Evolutionary conservation across 495 filamentous ascomycete species (phyloP), one percentile per base, ranked within the genome.

Genomic region (Penicillium odoratum): DNA sequence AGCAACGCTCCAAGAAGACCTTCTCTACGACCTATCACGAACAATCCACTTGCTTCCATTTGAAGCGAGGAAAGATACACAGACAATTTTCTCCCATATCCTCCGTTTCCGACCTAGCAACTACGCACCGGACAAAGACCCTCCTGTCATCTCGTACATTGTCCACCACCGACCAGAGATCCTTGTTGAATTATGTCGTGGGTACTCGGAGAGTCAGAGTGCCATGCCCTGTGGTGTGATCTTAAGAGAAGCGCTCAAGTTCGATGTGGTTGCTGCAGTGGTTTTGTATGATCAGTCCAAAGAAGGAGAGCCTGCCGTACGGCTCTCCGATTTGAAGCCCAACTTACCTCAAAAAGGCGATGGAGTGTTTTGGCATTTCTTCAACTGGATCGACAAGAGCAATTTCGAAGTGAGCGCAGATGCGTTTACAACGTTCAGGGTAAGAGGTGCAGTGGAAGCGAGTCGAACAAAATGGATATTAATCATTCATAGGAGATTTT

Each of bases 351-450:
- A 91, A 60, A 85, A 77, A 10, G 92, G 92, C 16, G 78, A 83
- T 13, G 93, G 93, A 0, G 83, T 97, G 2, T 97, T 99, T 68
- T 99, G 95, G 95, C 84, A 81, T n/a, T 98, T 98, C 74, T 99
- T 99, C 67, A 83, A 90, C 48, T 99, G 93, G 90, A 96, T 99
- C 55, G 91, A 98, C 69, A 86, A 88, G 66, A 88, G 91, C 58
- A 91, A 88, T 16, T 99, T 99, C 70, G 95, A 99, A 76, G 89
- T 98, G 56, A 93, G 92, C 64, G 93, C 95, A 31, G 95, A 98
- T 77, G 93, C 95, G 1, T 99, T 98, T 65, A 94, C 90, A 40
- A 98, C 93, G 7, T 99, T 99, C 72, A 81, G 93, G 72, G 92
- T 96, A 80, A 61, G 85, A n/a, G 5, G 13, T 5, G 15, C 30